phyloP scores from a whole-genome alignment of 768 basidiomycete species.

The Jaapia argillacea region DNA sequence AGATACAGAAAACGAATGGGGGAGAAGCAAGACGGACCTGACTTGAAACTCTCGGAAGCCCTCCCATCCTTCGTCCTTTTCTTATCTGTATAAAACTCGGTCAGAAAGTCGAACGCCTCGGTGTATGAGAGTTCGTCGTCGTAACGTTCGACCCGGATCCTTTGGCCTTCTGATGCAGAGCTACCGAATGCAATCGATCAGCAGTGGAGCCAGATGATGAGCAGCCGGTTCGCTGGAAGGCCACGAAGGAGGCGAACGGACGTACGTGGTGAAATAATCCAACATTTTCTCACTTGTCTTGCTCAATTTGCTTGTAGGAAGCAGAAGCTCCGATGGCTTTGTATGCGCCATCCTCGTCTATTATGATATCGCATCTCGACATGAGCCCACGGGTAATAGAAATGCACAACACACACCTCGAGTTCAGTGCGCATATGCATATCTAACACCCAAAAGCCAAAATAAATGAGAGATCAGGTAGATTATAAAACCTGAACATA shows the following conservation, averaged over 20 bases:
- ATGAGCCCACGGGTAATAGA: background rate
- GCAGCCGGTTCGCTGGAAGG: background rate
- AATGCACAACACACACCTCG: slow-evolving; percentile 40
- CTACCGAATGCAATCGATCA: background rate
- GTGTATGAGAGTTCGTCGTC: slow-evolving; percentile 44
- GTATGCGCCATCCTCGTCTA: slow-evolving; percentile 85
- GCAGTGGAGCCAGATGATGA: slow-evolving; percentile 3
- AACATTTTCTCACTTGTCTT: slow-evolving; percentile 70
- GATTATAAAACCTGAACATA: slow-evolving; percentile 15
- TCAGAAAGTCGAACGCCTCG: slow-evolving; percentile 58
- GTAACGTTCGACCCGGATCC: slow-evolving; percentile 57
- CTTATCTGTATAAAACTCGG: slow-evolving; percentile 55
- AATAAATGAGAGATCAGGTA: background rate
- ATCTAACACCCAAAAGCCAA: slow-evolving; percentile 33
- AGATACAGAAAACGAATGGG: background rate
- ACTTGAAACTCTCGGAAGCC: slow-evolving; percentile 34
- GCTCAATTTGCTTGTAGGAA: slow-evolving; percentile 51
- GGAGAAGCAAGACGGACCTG: slow-evolving; percentile 23
- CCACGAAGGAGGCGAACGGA: slow-evolving; percentile 6
- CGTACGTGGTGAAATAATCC: slow-evolving; percentile 57
- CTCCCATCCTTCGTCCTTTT: slow-evolving; percentile 21
- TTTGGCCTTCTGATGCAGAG: slow-evolving; percentile 19
- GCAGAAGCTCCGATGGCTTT: slow-evolving; percentile 71
- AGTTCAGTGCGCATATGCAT: slow-evolving; percentile 80
- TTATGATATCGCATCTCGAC: background rate